Evolutionary conservation across 2,329 filamentous ascomycete genomes (phyloP).

Genomic region (Waltergamsia citrina): DNA sequence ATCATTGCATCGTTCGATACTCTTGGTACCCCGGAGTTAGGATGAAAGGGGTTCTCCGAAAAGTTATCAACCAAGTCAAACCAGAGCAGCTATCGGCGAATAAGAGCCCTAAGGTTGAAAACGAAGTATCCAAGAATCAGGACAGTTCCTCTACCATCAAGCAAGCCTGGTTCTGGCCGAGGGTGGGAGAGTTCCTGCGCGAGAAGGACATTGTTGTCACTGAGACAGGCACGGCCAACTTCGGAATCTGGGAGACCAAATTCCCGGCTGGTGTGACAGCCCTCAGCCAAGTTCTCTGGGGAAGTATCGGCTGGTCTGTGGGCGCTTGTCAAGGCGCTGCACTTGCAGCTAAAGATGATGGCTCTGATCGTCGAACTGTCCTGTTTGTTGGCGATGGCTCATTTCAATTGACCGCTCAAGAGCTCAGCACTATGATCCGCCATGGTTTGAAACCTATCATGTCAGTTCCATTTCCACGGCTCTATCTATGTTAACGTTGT

Average conservation of each 20-base stretch:
- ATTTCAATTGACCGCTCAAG: constrained; percentile 77
- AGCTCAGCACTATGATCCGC: constrained; percentile 74
- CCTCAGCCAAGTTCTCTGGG: constrained; percentile 69
- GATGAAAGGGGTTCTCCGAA: constrained; percentile 70
- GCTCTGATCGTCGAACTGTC: constrained; percentile 55
- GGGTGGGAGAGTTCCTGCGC: constrained; percentile 61
- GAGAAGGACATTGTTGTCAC: constrained; percentile 72
- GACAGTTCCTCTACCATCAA: constrained; percentile 41
- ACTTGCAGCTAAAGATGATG: constrained; percentile 60
- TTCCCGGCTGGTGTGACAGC: constrained; percentile 73
- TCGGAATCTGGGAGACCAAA: constrained; percentile 77
- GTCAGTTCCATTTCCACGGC: constrained; percentile 30
- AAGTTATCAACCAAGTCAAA: constrained; percentile 53
- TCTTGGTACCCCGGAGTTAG: constrained; percentile 69
- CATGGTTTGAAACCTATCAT: constrained; percentile 68
- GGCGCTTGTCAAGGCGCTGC: constrained; percentile 56
- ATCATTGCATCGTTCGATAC: constrained; percentile 63
- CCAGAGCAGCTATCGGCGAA: constrained; percentile 46
- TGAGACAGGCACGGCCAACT: constrained; percentile 81
- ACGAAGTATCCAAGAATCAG: constrained; percentile 31
- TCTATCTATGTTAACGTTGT: not conserved
- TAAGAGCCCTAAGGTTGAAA: constrained; percentile 42
- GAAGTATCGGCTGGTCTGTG: constrained; percentile 54
- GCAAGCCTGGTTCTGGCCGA: constrained; percentile 71
- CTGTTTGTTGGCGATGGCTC: constrained; percentile 86